These are phyloP conservation scores for Cercospora sesami DNA, from an alignment of 2,329 filamentous ascomycete genomes.

Conservation along the genomic window DNA sequence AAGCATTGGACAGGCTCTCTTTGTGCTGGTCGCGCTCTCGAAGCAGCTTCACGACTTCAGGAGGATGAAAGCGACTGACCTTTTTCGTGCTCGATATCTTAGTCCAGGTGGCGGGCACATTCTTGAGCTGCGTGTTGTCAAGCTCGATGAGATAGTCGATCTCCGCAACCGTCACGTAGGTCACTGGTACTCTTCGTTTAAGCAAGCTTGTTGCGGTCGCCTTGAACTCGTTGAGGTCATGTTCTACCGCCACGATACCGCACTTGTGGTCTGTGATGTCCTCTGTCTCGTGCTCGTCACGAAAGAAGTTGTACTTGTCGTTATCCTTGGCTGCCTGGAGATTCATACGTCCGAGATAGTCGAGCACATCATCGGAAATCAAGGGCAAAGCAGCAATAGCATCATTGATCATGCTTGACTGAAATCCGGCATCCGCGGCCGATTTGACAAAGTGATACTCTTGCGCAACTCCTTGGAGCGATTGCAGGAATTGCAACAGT, in stretches of 20 bases:
- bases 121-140: constrained; percentile 75
- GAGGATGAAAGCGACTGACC: constrained; percentile 88
- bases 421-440: constrained; percentile 69
- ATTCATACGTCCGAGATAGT: constrained; percentile 82
- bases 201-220: constrained; percentile 69
- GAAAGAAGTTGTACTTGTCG: constrained; percentile 94
- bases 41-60: constrained; percentile 79
- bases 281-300: constrained; percentile 82
- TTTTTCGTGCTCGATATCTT: constrained; percentile 96
- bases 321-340: constrained; percentile 76
- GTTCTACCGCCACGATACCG: constrained; percentile 89
- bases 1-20: constrained; percentile 87
- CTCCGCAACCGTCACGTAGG: constrained; percentile 80
- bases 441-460: constrained; percentile 70
- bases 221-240: constrained; percentile 79
- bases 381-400: constrained; percentile 74
- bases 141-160: constrained; percentile 97
- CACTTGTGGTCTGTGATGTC: constrained; percentile 85
- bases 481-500: constrained; percentile 79
- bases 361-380: constrained; percentile 71
- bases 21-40: constrained; percentile 92
- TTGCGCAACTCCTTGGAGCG: constrained; percentile 75
- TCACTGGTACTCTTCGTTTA: constrained; percentile 63
- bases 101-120: constrained; percentile 88
- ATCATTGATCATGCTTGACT: constrained; percentile 66